Percentiles rank a stretch among this genome's conserved stretches.
These are phyloP conservation scores for Arthrobotrys conoides DNA, from an alignment of 2,329 filamentous ascomycete genomes.

Conservation along the genomic window DNA sequence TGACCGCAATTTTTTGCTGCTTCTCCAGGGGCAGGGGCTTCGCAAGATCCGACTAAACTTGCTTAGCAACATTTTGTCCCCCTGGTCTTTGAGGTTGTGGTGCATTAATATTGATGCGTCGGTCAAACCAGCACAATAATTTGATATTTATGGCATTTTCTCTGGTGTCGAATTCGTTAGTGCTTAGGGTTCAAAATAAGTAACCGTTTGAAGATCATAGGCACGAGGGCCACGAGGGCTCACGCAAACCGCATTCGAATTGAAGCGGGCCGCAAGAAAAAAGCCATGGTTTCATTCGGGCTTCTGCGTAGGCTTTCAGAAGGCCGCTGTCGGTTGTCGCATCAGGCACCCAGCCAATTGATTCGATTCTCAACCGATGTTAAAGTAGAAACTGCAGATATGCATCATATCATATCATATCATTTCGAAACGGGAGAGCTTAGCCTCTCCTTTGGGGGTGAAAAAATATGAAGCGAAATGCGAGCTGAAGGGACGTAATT, in stretches of 20 bases:
- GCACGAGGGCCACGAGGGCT: neutral
- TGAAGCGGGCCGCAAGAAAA: neutral
- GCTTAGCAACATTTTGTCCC: neutral
- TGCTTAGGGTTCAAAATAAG: conserved; percentile 29
- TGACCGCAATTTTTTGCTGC: neutral
- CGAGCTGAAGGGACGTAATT: conserved; percentile 6
- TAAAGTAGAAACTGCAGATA: conserved; percentile 48
- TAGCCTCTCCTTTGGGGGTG: conserved; percentile 13
- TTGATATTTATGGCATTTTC: conserved; percentile 10
- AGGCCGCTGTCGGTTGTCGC: neutral
- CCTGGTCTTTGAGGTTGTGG: neutral
- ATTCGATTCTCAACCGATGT: conserved; percentile 13
- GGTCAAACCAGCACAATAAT: neutral
- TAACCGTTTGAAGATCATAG: conserved; percentile 18
- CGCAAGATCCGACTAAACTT: conserved; percentile 10
- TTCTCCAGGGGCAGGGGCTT: conserved; percentile 2
- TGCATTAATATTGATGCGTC: neutral
- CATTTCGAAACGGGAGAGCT: conserved; percentile 40
- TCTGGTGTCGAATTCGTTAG: neutral
- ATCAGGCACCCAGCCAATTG: conserved; percentile 23
- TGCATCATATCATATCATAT: conserved; percentile 17
- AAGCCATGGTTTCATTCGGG: conserved; percentile 8
- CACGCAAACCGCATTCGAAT: conserved; percentile 1
- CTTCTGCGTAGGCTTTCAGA: conserved; percentile 16
- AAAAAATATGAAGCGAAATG: conserved; percentile 4